These are phyloP conservation scores for Apiospora rasikravindrae DNA, from an alignment of 2,329 filamentous ascomycete genomes.

Conservation along the genomic window DNA sequence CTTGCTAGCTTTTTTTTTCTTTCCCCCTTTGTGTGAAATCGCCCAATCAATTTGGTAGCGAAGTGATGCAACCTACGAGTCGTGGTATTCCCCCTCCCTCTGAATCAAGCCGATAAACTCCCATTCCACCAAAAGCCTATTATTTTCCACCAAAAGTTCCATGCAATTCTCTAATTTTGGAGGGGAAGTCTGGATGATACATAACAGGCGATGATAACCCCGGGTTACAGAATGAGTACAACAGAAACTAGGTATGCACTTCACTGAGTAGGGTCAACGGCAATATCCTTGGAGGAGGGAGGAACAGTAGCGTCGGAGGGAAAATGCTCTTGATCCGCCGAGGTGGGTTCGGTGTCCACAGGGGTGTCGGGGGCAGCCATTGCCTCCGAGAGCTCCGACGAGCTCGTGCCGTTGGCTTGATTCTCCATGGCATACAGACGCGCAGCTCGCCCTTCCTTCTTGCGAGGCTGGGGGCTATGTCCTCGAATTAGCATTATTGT, in stretches of 20 bases:
- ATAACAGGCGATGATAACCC: not conserved
- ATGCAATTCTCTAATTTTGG: not conserved
- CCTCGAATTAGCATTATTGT: conserved; percentile 24
- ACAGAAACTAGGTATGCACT: not conserved
- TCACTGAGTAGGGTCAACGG: not conserved
- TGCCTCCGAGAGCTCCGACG: conserved; percentile 35
- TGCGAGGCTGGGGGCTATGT: conserved; percentile 42
- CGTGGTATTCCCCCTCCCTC: not conserved
- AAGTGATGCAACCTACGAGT: conserved; percentile 7
- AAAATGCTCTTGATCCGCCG: conserved; percentile 23
- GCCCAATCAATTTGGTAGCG: not conserved
- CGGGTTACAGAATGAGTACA: not conserved
- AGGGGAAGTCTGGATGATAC: not conserved
- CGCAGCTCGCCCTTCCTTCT: conserved; percentile 43
- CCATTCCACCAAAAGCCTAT: not conserved
- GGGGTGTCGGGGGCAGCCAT: conserved; percentile 31
- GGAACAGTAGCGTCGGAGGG: conserved; percentile 3
- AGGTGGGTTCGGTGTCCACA: conserved; percentile 28
- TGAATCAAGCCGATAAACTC: not conserved
- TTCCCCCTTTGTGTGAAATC: not conserved
- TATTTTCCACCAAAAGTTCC: not conserved
- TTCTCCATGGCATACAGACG: conserved; percentile 40
- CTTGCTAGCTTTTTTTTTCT: not conserved
- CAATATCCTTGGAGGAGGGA: not conserved
- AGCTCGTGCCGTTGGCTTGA: conserved; percentile 31